Evolutionary conservation across 176 grass and related monocot genomes (phyloP), one percentile per base, ranked within the genome.

Genomic region (Dactylis glomerata): DNA sequence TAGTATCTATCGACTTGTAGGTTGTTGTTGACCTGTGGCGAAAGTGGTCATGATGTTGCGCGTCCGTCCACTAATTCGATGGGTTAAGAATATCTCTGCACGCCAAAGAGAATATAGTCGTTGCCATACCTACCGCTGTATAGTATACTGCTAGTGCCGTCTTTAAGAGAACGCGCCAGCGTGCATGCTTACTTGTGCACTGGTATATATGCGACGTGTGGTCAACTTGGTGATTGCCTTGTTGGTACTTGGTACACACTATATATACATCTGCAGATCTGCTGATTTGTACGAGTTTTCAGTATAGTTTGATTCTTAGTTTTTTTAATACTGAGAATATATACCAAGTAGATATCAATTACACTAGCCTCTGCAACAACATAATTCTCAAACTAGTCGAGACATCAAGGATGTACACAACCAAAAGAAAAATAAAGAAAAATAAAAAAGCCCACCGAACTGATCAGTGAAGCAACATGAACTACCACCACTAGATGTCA

Each of bases 111-210:
- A 77, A 85, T 78, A 31, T 13, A 47, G 64, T 71, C 65, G 50
- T 72, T 72, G 31, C 9, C 77, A 33, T 64, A 81, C 85, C 85
- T 33, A 81, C 68, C 77, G 11, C 23, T 81, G 20, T 65, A 13
- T 15, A 68, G 41, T 55, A 47, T 36, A 36, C 8, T 17, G 51
- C 67, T 36, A 23, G 61, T 46, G 41, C 63, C 40, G 44, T 69
- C 42, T 78, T 73, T 73, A 42, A 50, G 64, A 75, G 64, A 75
- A 68, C 41, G 5, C 12, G 6, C 7, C 62, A 6, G 67, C 67
- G 10, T 61, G 51, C 26, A 32, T 64, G 17, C 40, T 59, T 78
- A 50, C 27, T 57, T 58, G 38, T 47, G 26, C 72, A 49, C 26
- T 0, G 11, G 13, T 41, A 17, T 58, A 22, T 50, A 10, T 34